These are phyloP conservation scores for Colletotrichum sp. DNA, from an alignment of 2,329 filamentous ascomycete species.

Conservation along the genomic window DNA sequence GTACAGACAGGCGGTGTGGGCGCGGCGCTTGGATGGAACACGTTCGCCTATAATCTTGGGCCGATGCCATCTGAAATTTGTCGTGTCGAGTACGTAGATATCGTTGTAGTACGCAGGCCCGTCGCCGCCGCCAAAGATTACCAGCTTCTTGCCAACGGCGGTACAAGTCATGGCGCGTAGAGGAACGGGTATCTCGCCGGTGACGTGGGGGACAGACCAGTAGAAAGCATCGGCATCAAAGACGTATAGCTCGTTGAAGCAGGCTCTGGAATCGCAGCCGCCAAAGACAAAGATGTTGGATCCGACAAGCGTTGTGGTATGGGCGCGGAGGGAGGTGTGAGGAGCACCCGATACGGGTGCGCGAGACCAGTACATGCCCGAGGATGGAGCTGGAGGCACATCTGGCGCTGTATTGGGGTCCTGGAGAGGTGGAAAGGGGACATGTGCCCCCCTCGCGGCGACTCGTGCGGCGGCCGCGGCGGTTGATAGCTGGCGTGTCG, in stretches of 20 bases:
- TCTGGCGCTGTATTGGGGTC: slow-evolving; percentile 62
- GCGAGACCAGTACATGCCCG: slow-evolving; percentile 76
- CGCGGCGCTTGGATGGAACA: slow-evolving; percentile 65
- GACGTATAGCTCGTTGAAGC: slow-evolving; percentile 74
- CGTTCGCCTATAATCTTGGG: slow-evolving; percentile 65
- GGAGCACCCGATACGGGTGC: slow-evolving; percentile 67
- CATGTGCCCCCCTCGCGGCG: slow-evolving; percentile 44
- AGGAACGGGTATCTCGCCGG: slow-evolving; percentile 68
- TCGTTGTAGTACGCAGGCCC: slow-evolving; percentile 76
- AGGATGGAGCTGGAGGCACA: slow-evolving; percentile 67
- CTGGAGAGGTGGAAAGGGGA: slow-evolving; percentile 61
- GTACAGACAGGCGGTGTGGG: slow-evolving; percentile 75
- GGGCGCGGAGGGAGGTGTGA: slow-evolving; percentile 67
- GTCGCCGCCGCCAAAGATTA: slow-evolving; percentile 74
- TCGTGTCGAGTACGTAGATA: slow-evolving; percentile 73
- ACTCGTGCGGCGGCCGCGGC: slow-evolving; percentile 17
- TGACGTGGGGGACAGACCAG: slow-evolving; percentile 70
- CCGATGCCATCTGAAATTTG: slow-evolving; percentile 70
- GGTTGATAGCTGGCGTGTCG: slow-evolving; percentile 6
- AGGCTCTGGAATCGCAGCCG: slow-evolving; percentile 69
- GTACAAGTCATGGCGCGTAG: slow-evolving; percentile 76
- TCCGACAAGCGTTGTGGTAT: slow-evolving; percentile 70
- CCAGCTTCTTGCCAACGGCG: slow-evolving; percentile 72
- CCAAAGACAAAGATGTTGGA: slow-evolving; percentile 74
- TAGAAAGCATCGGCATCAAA: slow-evolving; percentile 74